Percentiles rank a stretch among this genome's conserved stretches.
These are phyloP conservation scores for Marchantia polymorpha DNA, from an alignment of 225 moss, liverwort and hornwort species.

Conservation along the genomic window DNA sequence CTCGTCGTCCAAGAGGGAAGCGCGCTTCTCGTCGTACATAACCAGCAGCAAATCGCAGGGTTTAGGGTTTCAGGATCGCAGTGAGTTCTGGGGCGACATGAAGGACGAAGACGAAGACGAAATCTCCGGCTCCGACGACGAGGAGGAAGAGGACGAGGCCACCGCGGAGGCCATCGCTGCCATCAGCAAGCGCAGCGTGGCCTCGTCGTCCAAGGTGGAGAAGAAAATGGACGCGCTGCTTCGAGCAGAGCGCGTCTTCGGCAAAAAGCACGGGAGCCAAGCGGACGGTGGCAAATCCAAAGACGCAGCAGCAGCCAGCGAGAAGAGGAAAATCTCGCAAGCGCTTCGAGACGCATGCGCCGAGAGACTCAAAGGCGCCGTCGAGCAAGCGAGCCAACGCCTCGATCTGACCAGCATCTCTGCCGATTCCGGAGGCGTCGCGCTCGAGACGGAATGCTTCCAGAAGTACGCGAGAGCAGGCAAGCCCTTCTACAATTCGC, in stretches of 20 bases:
- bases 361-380: constrained; percentile 45
- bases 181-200: constrained; percentile 42
- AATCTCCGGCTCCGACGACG: constrained; percentile 29
- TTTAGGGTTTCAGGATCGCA: constrained; percentile 15
- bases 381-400: constrained; percentile 41
- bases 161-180: constrained; percentile 54
- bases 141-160: constrained; percentile 46
- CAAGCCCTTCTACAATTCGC: constrained; percentile 65
- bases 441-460: constrained; percentile 54
- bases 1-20: constrained; percentile 34
- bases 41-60: constrained; percentile 16
- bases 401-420: constrained; percentile 32
- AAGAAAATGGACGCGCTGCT: constrained; percentile 57
- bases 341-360: constrained; percentile 42
- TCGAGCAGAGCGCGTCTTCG: constrained; percentile 58
- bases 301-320: constrained; percentile 34
- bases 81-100: constrained; percentile 29
- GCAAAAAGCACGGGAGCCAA: constrained; percentile 34
- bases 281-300: constrained; percentile 23
- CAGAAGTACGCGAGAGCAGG: constrained; percentile 64
- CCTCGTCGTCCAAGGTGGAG: constrained; percentile 48
- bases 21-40: constrained; percentile 46
- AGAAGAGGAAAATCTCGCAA: constrained; percentile 42
- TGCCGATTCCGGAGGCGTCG: constrained; percentile 28
- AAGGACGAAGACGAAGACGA: constrained; percentile 30